Conservation (phyloP, 768 basidiomycete species). For the Lactarius deliciosus region DNA sequence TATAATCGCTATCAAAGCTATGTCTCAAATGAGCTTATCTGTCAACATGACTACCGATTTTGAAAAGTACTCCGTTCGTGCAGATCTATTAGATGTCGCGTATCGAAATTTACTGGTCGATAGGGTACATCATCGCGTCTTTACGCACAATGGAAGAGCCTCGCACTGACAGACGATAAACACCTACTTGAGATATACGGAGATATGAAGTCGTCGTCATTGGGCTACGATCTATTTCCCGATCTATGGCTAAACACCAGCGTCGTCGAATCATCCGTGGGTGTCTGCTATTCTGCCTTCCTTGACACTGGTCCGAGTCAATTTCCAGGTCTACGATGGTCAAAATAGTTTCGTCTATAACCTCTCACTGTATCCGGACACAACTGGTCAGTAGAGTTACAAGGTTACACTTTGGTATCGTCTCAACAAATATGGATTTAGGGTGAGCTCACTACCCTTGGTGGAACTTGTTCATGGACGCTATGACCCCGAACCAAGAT, state of each 20-base stretch:
- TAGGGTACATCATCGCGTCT: not conserved
- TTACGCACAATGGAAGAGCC: constrained; percentile 20
- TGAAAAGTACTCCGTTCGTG: constrained; percentile 33
- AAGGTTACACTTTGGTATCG: not conserved
- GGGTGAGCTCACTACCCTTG: not conserved
- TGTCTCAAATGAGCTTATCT: constrained; percentile 51
- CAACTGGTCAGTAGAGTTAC: not conserved
- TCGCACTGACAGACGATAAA: constrained; percentile 17
- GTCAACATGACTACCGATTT: constrained; percentile 30
- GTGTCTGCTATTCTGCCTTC: constrained; percentile 6
- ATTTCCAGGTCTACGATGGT: constrained; percentile 12
- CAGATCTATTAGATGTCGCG: not conserved
- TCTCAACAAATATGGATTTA: constrained; percentile 1
- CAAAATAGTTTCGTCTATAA: constrained; percentile 16
- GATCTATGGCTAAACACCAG: constrained; percentile 56
- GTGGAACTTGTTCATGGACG: constrained; percentile 23
- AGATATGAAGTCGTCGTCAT: constrained; percentile 46
- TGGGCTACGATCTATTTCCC: constrained; percentile 62
- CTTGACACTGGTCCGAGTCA: not conserved
- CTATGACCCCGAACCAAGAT: constrained; percentile 1
- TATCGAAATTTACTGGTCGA: not conserved
- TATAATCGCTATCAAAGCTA: constrained; percentile 62
- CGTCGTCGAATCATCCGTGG: constrained; percentile 40
- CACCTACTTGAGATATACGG: constrained; percentile 12
- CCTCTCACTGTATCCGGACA: not conserved